Percentiles rank a stretch among this genome's conserved stretches.
Evolutionary conservation across 441 rosid genomes (phyloP).

Genomic region (Arabidopsis lyrata): DNA sequence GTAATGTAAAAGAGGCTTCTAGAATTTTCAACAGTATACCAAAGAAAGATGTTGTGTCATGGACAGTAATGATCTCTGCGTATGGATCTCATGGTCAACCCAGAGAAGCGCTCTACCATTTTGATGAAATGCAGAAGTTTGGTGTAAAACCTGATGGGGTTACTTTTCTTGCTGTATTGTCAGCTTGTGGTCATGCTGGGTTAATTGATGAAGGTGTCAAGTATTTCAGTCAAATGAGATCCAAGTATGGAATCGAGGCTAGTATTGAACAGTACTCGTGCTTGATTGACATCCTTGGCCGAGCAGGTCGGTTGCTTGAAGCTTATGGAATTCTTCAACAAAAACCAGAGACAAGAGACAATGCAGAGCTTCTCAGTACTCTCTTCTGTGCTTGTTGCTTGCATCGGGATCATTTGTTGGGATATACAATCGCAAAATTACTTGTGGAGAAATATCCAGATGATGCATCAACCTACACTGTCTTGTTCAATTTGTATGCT

Average conservation of each 20-base stretch:
- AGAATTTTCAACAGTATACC: constrained; percentile 53
- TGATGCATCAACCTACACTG: constrained; percentile 54
- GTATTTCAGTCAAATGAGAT: constrained; percentile 57
- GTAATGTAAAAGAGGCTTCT: constrained; percentile 66
- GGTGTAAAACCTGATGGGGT: constrained; percentile 62
- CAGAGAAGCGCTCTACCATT: constrained; percentile 60
- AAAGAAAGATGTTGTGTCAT: constrained; percentile 60
- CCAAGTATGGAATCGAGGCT: constrained; percentile 50
- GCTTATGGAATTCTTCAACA: constrained; percentile 38
- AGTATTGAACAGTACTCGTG: constrained; percentile 54
- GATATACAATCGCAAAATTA: constrained; percentile 54
- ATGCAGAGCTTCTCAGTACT: constrained; percentile 8
- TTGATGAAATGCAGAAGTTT: constrained; percentile 58
- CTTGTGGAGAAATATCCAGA: constrained; percentile 53
- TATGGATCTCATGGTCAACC: constrained; percentile 72
- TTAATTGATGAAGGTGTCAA: constrained; percentile 59
- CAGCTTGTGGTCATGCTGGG: constrained; percentile 77
- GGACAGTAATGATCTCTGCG: constrained; percentile 82
- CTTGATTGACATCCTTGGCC: constrained; percentile 72
- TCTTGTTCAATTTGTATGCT: constrained; percentile 61
- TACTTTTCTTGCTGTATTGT: constrained; percentile 67
- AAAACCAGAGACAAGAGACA: constrained; percentile 37
- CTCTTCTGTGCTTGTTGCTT: constrained; percentile 14
- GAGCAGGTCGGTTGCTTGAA: constrained; percentile 10
- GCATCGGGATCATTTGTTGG: constrained; percentile 43